Evolutionary conservation across 106 monocot species (phyloP), one percentile per base, ranked within the genome.

Genomic region (Dioscorea dumetorum): DNA sequence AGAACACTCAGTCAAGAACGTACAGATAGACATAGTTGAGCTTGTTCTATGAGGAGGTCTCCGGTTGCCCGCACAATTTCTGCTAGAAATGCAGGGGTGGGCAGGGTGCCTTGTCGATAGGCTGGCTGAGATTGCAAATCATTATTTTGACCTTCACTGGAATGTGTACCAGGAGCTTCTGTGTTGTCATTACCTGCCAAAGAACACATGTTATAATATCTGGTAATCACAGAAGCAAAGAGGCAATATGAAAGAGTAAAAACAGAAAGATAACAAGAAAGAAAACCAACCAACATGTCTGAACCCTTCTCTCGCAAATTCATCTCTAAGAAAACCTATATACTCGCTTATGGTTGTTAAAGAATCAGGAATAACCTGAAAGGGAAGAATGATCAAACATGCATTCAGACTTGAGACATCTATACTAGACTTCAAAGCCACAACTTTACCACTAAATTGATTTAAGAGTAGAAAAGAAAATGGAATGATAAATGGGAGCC

Each of bases 351-450:
- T 76, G 48, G 91, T 97, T 20, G 87, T 82, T 64, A 86, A 87
- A 22, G 97, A 82, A 83, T 97, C 91, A 57, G 97, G 91, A 66
- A 97, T 89, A 32, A 85, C 86, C 97, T 97, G 68, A 66, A 77
- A 53, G 67, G 6, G 41, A 41, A 41, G 41, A 41, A 41, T 41
- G 41, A 41, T 41, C 9, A 41, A 41, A 41, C 41, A 41, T 3
- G 6, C 0, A 41, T 41, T 41, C 6, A 41, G 41, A 41, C 41
- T 41, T 41, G 41, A 41, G 41, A 41, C 10, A 28, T 41, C 41
- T 41, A 41, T 41, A 41, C 41, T 10, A 41, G 41, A 41, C 41
- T 41, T 41, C 41, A 6, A 59, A 22, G 49, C 22, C n/a, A 67
- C 62, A 73, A 69, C 33, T 22, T 63, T 15, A 56, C 57, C 7